Base-by-base conservation (phyloP, 805 yeast species). In the Nakazawaea holstii region DNA sequence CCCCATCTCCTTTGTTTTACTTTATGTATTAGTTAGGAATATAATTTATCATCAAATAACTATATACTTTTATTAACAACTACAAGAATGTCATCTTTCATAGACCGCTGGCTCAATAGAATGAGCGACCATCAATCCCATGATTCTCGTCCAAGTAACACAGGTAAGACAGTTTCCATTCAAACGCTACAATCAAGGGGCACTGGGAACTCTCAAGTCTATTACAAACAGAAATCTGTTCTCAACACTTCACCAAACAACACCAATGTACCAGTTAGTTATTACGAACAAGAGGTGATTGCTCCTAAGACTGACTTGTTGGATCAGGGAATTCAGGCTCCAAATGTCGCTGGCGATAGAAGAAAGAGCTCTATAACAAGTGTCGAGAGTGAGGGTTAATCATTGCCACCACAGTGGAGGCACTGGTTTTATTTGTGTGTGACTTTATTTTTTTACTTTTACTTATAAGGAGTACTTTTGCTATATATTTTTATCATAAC, bases 21-120 rank as follows among this genome's bases (percentile, higher is more conserved):
- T 35, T 13, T 10, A 15, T 35, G 7, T 10, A 35, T 35, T 17
- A 35, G 17, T 35, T 17, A 35, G n/a, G n/a, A n/a, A n/a, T n/a
- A n/a, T n/a, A n/a, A n/a, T n/a, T n/a, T n/a, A n/a, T n/a, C n/a
- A n/a, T n/a, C n/a, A n/a, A n/a, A n/a, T n/a, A n/a, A n/a, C n/a
- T n/a, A n/a, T n/a, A n/a, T n/a, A n/a, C n/a, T n/a, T n/a, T n/a
- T n/a, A n/a, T n/a, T n/a, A n/a, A n/a, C n/a, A n/a, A 35, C 29
- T 28, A 40, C 30, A 8, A 46, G 28, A 30, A 47, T 47, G 50
- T 43, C 50, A 9, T 47, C 50, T 15, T 47, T 47, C 33, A 42
- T 47, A 13, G 50, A 47, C 24, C 43, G 50, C 13, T 47, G 50
- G 50, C 10, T 47, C 33, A 43, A 39, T 36, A 47, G 50, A 35